Evolutionary conservation across 805 yeast genomes (phyloP).

Genomic region (Diddensiella caesifluorescens): DNA sequence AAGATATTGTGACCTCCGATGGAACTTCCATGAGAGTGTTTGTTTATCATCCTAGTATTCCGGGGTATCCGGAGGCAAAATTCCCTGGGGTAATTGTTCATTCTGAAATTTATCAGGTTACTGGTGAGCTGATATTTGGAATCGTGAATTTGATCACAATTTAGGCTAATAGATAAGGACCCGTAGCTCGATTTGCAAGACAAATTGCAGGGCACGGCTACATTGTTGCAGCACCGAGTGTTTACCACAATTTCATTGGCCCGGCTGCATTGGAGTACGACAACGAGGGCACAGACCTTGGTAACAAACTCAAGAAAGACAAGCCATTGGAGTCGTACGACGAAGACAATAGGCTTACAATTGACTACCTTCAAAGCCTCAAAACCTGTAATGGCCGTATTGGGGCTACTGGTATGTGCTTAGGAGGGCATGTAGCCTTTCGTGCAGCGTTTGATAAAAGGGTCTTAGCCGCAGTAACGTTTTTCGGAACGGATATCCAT

Average conservation of each 20-base stretch:
- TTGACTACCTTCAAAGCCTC: slow-evolving; percentile 55
- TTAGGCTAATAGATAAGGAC: slow-evolving; percentile 49
- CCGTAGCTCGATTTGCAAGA: slow-evolving; percentile 71
- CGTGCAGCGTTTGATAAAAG: slow-evolving; percentile 61
- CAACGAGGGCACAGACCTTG: slow-evolving; percentile 66
- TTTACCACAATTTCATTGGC: slow-evolving; percentile 66
- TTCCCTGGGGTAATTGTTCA: slow-evolving; percentile 78
- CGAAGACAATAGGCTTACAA: slow-evolving; percentile 60
- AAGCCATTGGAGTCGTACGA: slow-evolving; percentile 70
- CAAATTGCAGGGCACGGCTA: slow-evolving; percentile 76
- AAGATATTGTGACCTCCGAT: slow-evolving; percentile 60
- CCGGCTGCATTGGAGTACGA: slow-evolving; percentile 66
- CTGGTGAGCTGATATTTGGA: slow-evolving; percentile 1
- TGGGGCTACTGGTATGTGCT: slow-evolving; percentile 84
- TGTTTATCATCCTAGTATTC: slow-evolving; percentile 61
- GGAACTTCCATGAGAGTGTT: slow-evolving; percentile 64
- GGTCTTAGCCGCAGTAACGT: slow-evolving; percentile 63
- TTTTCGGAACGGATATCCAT: slow-evolving; percentile 79
- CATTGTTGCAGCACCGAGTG: slow-evolving; percentile 73
- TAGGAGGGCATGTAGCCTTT: slow-evolving; percentile 78
- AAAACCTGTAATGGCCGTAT: slow-evolving; percentile 64
- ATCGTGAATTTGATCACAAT: too few species aligned
- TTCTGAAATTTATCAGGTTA: slow-evolving; percentile 72
- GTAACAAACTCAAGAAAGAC: slow-evolving; percentile 59
- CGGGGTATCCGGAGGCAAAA: slow-evolving; percentile 69